These are phyloP conservation scores for Colletotrichum siamense DNA, from an alignment of 2,329 filamentous ascomycete genomes.

Conservation along the genomic window DNA sequence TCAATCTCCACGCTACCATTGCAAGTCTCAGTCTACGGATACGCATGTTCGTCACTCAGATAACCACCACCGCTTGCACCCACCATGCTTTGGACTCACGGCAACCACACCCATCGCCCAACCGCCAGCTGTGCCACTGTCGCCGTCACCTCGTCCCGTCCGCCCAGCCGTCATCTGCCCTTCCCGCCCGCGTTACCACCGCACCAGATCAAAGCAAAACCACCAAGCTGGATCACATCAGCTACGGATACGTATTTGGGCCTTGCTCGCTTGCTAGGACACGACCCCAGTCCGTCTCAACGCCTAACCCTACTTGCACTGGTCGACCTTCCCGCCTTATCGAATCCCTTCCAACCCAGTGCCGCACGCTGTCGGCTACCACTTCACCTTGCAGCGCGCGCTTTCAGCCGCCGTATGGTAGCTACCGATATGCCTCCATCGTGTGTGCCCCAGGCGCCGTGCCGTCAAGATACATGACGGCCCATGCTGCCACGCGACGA, in stretches of 20 bases:
- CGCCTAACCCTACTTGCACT: not conserved
- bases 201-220: constrained; percentile 5
- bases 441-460: not conserved
- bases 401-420: not conserved
- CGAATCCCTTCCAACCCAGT: not conserved
- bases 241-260: not conserved
- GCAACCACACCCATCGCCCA: not conserved
- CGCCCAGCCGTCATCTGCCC: not conserved
- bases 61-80: not conserved
- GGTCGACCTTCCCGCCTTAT: not conserved
- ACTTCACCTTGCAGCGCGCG: not conserved
- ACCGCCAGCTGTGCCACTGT: not conserved
- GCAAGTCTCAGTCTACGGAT: not conserved
- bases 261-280: not conserved
- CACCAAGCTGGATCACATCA: constrained; percentile 6
- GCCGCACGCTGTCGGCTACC: not conserved
- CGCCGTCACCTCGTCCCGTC: not conserved
- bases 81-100: not conserved
- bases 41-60: not conserved
- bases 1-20: not conserved
- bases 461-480: not conserved
- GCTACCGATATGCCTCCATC: not conserved
- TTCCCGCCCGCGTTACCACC: not conserved
- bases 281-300: not conserved
- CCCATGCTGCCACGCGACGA: constrained; percentile 17